Evolutionary conservation across 2,329 filamentous ascomycete genomes (phyloP), one percentile per base, ranked within the genome.

Genomic region (Meredithiella fracta): DNA sequence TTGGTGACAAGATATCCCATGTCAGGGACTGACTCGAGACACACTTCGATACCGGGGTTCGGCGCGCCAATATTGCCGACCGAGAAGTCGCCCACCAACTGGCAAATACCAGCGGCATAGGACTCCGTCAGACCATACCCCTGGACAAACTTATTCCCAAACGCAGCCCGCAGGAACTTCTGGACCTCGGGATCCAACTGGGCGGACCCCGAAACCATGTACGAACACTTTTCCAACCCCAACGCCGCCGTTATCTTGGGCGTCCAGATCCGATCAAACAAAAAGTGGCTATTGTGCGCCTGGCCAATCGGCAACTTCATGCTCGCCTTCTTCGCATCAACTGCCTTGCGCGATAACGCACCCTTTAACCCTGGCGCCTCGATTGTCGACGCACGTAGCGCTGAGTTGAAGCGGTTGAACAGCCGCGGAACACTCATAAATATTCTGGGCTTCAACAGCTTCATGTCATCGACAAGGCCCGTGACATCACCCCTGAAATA

Each of bases 91-190:
- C 76, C 76, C 1, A 72, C 67, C 9, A 78, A 64, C 70, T 97
- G 92, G 37, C 80, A 77, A 11, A 83, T 75, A 22, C 78, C 80
- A 29, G 84, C 78, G 47, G 90, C 89, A 64, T 94, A 96, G 0
- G 89, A 86, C 70, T 98, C 92, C 1, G 92, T 98, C 67, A 98
- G 74, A 51, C 92, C 92, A 67, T 91, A 98, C 29, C 91, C 92
- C 70, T 97, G 91, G 31, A 79, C 68, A 64, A 97, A 85, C 64
- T 81, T 75, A 68, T 83, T 86, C 59, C 78, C 84, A 60, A 94
- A 86, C 29, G 86, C 85, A 40, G 90, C 80, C 47, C 89, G 85
- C 51, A 97, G 78, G 72, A 97, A 96, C 64, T 86, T 78, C 61
- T 97, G 90, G 34, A 97, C 79, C 25, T 81, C 79, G 0, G 89